Base-by-base conservation (phyloP, 495 filamentous ascomycete genomes). In the Parachaetomium inaequale region DNA sequence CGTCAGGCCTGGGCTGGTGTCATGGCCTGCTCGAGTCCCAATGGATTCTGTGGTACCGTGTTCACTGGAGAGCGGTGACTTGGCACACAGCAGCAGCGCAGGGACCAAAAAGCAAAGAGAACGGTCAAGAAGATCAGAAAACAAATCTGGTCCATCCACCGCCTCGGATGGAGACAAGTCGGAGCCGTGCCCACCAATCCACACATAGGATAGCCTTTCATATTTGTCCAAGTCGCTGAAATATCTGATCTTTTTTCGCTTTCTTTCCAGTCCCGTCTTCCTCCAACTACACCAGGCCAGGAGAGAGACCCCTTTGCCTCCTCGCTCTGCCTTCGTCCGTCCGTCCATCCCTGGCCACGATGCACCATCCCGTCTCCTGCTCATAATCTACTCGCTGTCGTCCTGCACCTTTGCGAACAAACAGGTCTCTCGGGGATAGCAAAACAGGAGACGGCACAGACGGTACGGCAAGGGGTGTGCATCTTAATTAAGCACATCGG, bases 401-500 rank as follows among this genome's bases (percentile, higher is more conserved):
- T 73, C 64, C 70, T 73, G 76, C 70, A 76, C 68, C 68, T 72
- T 74, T 70, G 75, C 72, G 76, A 69, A 63, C 72, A 75, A 77
- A 76, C 74, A 77, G 70, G 67, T 60, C 49, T 55, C 28, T 45
- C 29, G 32, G 42, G 8, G 50, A 45, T 28, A 38, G 58, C 43
- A 55, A 61, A 40, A 49, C 32, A 31, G 17, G 43, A 60, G 19
- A 70, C 53, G 59, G 49, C 61, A 59, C 63, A 51, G 31, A 60
- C 52, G 26, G 47, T 31, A 42, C 61, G 46, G 60, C 29, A 55
- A 54, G 47, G 28, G 58, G 46, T 31, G 32, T 63, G 47, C 34
- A 61, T 55, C 60, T 63, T 61, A 36, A 65, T 66, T 64, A 66
- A 65, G 63, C 65, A 66, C 34, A 36, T 49, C 29, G 31, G 7